phyloP scores from a whole-genome alignment of 768 basidiomycete species.

The Russula brevipes region DNA sequence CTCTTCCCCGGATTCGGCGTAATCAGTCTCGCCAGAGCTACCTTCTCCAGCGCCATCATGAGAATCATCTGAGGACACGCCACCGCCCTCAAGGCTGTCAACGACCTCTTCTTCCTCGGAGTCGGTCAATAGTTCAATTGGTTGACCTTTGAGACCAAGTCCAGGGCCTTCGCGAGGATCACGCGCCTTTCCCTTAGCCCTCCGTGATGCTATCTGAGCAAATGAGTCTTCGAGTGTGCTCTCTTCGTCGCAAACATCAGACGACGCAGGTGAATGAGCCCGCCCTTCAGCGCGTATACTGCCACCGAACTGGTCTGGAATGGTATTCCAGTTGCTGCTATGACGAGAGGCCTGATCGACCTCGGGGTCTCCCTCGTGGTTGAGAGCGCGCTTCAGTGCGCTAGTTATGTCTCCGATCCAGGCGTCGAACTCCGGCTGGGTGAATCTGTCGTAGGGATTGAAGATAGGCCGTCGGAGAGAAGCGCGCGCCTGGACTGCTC shows the following conservation, averaged over 20 bases:
- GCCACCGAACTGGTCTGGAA: neutral
- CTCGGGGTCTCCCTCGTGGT: constrained; percentile 35
- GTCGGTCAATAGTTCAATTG: constrained; percentile 43
- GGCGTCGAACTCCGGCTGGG: constrained; percentile 60
- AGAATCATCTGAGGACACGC: constrained; percentile 42
- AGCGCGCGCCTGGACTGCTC: constrained; percentile 2
- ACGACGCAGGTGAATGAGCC: constrained; percentile 25
- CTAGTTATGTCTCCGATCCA: constrained; percentile 63
- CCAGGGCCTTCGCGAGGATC: constrained; percentile 59
- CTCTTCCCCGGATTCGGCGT: constrained; percentile 27
- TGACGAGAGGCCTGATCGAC: constrained; percentile 15
- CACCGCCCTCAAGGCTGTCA: constrained; percentile 28
- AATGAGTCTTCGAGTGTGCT: constrained; percentile 49
- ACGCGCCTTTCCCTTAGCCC: constrained; percentile 49
- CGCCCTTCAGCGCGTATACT: constrained; percentile 21
- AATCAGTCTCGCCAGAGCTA: constrained; percentile 22
- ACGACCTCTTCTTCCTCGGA: constrained; percentile 35
- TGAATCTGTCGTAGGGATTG: constrained; percentile 72
- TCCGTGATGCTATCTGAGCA: constrained; percentile 47
- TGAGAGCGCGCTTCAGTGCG: constrained; percentile 53
- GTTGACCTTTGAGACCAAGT: constrained; percentile 39
- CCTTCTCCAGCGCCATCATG: constrained; percentile 38
- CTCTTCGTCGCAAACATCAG: constrained; percentile 32
- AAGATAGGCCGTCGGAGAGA: constrained; percentile 46
- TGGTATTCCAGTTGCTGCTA: constrained; percentile 8